Conservation (phyloP, 164 flowering plant species). For the Amborella trichopoda region DNA sequence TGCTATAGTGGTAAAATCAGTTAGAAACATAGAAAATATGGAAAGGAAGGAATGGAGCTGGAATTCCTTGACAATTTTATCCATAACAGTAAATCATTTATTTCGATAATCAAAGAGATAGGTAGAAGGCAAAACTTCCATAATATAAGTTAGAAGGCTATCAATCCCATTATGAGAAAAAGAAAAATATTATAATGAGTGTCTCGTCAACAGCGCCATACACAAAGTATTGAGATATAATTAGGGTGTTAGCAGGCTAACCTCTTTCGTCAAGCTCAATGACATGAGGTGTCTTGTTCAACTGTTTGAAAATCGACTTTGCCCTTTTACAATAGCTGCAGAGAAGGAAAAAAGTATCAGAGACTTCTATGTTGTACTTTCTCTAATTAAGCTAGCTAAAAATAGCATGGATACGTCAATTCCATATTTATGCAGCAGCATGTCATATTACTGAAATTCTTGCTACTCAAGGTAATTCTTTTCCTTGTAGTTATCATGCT, state of each 20-base stretch:
- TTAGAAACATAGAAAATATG: too few relatives aligned
- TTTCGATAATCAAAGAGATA: too few relatives aligned
- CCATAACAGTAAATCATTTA: too few relatives aligned
- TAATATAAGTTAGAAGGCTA: neutral
- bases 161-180: neutral
- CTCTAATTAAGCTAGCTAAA: neutral
- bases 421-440: neutral
- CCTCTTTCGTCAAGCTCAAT: constrained; percentile 91
- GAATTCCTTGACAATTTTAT: too few relatives aligned
- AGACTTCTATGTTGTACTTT: neutral
- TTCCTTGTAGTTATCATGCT: too few relatives aligned
- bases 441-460: neutral
- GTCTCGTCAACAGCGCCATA: neutral
- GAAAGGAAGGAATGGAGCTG: too few relatives aligned
- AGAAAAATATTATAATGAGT: neutral
- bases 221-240: neutral
- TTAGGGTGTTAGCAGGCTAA: constrained; percentile 12
- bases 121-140: too few relatives aligned
- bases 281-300: constrained; percentile 59
- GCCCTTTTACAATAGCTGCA: constrained; percentile 79
- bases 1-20: too few relatives aligned
- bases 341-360: constrained; percentile 1
- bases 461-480: neutral
- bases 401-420: neutral
- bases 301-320: constrained; percentile 76